Evolutionary conservation across 257 asterid species (phyloP).

Genomic region (Nicotiana tomentosiformis): DNA sequence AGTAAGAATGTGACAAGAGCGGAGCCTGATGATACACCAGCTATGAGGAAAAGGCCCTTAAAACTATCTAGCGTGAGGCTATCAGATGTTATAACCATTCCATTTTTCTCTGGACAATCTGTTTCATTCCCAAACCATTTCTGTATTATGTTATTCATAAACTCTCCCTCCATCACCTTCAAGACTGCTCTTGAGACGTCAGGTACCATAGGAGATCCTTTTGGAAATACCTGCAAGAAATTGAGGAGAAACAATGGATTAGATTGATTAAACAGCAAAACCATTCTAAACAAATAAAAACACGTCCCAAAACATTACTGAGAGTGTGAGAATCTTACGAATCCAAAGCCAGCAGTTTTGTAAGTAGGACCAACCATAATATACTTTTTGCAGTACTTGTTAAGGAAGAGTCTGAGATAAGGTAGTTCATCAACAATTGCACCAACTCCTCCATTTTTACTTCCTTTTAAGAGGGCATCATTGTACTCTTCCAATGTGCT

Average conservation of each 20-base stretch:
- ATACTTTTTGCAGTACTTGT: conserved; percentile 32
- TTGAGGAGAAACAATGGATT: neutral
- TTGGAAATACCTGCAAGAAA: conserved; percentile 28
- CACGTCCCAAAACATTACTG: neutral
- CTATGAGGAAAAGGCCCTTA: conserved; percentile 29
- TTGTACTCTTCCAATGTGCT: conserved; percentile 19
- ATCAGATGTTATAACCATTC: neutral
- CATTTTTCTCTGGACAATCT: neutral
- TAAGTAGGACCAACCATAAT: conserved; percentile 30
- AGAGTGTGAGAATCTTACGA: conserved; percentile 24
- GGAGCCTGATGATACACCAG: conserved; percentile 24
- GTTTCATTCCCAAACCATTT: conserved; percentile 21
- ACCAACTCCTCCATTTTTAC: conserved; percentile 31
- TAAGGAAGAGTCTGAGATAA: conserved; percentile 29
- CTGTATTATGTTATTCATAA: conserved; percentile 16
- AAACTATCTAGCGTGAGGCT: conserved; percentile 26
- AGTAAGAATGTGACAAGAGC: conserved; percentile 32
- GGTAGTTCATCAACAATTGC: conserved; percentile 47
- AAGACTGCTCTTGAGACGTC: conserved; percentile 34
- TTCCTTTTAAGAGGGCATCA: conserved; percentile 24
- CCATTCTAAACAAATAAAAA: neutral
- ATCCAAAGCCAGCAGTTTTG: conserved; percentile 43
- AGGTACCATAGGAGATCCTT: conserved; percentile 37
- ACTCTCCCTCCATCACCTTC: conserved; percentile 19
- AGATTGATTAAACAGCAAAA: neutral